phyloP scores from a whole-genome alignment of 164 flowering plant species.

The Chimonanthus salicifolius region DNA sequence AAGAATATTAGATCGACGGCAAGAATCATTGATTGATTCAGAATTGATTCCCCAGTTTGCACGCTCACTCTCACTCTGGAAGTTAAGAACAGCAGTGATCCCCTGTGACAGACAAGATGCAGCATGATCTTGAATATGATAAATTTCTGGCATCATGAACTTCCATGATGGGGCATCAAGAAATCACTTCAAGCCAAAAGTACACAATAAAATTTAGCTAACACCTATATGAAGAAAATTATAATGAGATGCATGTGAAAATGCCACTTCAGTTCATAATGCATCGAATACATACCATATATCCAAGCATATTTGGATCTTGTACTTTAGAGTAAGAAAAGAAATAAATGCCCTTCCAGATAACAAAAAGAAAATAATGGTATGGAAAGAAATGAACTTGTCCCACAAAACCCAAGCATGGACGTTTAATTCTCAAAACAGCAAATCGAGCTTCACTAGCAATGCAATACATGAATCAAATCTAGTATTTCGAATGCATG shows the following conservation, averaged over 20 bases:
- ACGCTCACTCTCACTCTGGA: slow-evolving; percentile 76
- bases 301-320: neutral
- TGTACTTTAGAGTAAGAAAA: neutral
- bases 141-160: no score
- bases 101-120: slow-evolving; percentile 46
- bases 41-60: slow-evolving; percentile 86
- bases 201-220: no score
- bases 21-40: slow-evolving; percentile 57
- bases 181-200: no score
- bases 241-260: neutral
- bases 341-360: neutral
- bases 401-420: no score
- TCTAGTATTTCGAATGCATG: neutral
- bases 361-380: neutral
- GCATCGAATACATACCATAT: no score
- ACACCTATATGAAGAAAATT: no score
- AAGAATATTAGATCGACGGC: slow-evolving; percentile 54
- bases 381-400: neutral
- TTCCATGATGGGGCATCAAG: no score
- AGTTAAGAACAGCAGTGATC: slow-evolving; percentile 74
- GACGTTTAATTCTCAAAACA: no score
- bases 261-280: neutral
- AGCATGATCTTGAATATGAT: neutral
- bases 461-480: no score
- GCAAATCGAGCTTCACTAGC: no score